Conservation (phyloP, 169 alveolate genomes). For the Cryptosporidium xiaoi region DNA sequence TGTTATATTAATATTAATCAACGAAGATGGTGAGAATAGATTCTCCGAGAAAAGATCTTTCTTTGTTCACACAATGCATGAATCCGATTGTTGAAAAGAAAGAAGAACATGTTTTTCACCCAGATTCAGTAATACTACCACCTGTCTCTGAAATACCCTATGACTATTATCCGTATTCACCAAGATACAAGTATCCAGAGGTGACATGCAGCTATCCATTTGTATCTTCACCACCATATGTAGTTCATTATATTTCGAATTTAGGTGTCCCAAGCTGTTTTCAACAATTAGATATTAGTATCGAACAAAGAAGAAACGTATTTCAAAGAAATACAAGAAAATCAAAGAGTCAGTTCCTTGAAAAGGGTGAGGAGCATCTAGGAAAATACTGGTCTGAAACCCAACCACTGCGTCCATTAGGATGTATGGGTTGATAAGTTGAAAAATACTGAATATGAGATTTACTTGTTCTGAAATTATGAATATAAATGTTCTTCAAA, state of each 20-base stretch:
- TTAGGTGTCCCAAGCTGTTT: constrained; percentile 68
- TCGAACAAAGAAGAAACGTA: constrained; percentile 70
- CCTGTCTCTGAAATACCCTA: constrained; percentile 67
- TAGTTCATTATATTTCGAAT: constrained; percentile 66
- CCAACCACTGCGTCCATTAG: constrained; percentile 62
- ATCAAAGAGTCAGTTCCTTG: background rate
- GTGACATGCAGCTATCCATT: constrained; percentile 71
- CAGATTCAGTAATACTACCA: constrained; percentile 66
- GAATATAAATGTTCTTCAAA: too few species aligned
- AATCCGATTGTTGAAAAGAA: constrained; percentile 38
- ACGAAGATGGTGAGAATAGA: constrained; percentile 41
- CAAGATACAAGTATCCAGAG: constrained; percentile 67
- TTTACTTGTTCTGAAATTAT: background rate
- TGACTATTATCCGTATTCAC: constrained; percentile 72
- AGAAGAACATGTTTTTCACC: constrained; percentile 66
- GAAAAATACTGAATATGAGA: background rate
- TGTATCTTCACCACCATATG: constrained; percentile 75
- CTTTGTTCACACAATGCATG: constrained; percentile 63
- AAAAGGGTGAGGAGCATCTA: constrained; percentile 60
- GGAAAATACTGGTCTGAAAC: constrained; percentile 60
- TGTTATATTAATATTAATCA: background rate
- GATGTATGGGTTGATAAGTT: constrained; percentile 63
- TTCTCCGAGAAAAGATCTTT: constrained; percentile 69
- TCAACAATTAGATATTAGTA: constrained; percentile 62
- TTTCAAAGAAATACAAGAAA: constrained; percentile 64